Conservation (phyloP, 2,329 filamentous ascomycete species). For the Hypoxylon sp. region DNA sequence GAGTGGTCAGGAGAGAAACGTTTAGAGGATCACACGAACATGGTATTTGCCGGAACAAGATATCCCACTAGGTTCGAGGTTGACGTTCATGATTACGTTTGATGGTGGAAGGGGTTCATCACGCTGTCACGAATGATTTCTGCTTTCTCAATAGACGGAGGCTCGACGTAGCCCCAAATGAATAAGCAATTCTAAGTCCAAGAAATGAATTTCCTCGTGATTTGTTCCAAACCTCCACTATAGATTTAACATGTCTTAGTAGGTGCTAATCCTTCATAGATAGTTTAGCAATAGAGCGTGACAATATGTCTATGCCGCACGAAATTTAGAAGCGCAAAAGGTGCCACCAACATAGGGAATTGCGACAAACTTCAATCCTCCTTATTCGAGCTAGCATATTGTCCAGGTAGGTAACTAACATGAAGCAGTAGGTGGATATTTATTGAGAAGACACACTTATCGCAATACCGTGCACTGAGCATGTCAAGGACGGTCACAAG, state of each 20-base stretch:
- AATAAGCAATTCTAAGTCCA: constrained; percentile 19
- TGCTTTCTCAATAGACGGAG: constrained; percentile 29
- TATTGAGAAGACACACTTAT: too few relatives aligned
- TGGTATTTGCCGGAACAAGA: constrained; percentile 12
- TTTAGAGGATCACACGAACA: constrained; percentile 17
- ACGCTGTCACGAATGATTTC: constrained; percentile 17
- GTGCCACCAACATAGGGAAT: neutral
- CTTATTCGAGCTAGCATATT: too few relatives aligned
- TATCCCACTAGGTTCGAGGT: constrained; percentile 27
- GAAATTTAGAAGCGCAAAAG: neutral
- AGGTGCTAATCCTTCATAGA: neutral
- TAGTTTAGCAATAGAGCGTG: neutral
- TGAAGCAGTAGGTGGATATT: too few relatives aligned
- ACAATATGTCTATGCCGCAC: neutral
- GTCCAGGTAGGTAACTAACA: too few relatives aligned
- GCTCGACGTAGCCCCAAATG: constrained; percentile 26
- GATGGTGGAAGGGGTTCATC: constrained; percentile 7
- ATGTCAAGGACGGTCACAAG: too few relatives aligned
- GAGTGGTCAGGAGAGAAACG: neutral
- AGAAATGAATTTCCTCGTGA: neutral
- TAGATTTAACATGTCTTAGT: neutral
- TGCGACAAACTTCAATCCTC: too few relatives aligned
- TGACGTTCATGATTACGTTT: neutral
- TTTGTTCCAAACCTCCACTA: neutral
- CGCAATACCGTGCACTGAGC: too few relatives aligned